Conservation (phyloP, 1,284 basidiomycete genomes). For the Leccinum solheimii region DNA sequence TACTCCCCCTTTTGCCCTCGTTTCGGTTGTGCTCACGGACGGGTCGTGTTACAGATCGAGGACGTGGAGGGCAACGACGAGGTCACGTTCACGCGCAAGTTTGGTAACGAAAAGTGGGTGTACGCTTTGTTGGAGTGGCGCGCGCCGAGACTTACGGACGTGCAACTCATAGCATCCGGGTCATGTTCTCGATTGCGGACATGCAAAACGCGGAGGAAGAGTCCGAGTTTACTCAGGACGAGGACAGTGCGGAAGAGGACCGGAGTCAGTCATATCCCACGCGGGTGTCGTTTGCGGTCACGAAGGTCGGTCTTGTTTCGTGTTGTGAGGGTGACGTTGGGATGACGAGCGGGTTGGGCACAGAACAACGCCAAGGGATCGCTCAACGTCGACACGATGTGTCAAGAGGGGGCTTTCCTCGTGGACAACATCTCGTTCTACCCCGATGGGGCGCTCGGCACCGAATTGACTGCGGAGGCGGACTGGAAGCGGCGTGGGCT, state of each 20-base stretch:
- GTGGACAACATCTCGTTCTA: slow-evolving; percentile 93
- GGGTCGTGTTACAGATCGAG: slow-evolving; percentile 53
- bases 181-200: slow-evolving; percentile 85
- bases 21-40: not conserved
- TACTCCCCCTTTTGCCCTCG: too few relatives aligned
- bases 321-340: not conserved
- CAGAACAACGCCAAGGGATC: slow-evolving; percentile 57
- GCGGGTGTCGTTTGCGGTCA: slow-evolving; percentile 79
- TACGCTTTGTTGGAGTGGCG: not conserved
- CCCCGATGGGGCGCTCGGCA: slow-evolving; percentile 69
- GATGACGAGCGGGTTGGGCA: slow-evolving; percentile 3
- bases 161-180: slow-evolving; percentile 54
- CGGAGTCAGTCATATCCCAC: slow-evolving; percentile 60
- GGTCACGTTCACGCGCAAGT: slow-evolving; percentile 77
- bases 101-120: slow-evolving; percentile 88
- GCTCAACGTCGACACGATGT: slow-evolving; percentile 78
- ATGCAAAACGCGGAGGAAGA: slow-evolving; percentile 51
- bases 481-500: slow-evolving; percentile 91
- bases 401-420: slow-evolving; percentile 82
- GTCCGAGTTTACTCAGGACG: slow-evolving; percentile 45
- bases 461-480: slow-evolving; percentile 81
- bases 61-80: slow-evolving; percentile 82
- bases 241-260: slow-evolving; percentile 43
- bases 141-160: not conserved
- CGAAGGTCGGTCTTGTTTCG: slow-evolving; percentile 59